Percentiles rank a stretch among this genome's conserved stretches.
phyloP scores from a whole-genome alignment of 2,329 filamentous ascomycete genomes.

The Dothideomycetidae sp. region DNA sequence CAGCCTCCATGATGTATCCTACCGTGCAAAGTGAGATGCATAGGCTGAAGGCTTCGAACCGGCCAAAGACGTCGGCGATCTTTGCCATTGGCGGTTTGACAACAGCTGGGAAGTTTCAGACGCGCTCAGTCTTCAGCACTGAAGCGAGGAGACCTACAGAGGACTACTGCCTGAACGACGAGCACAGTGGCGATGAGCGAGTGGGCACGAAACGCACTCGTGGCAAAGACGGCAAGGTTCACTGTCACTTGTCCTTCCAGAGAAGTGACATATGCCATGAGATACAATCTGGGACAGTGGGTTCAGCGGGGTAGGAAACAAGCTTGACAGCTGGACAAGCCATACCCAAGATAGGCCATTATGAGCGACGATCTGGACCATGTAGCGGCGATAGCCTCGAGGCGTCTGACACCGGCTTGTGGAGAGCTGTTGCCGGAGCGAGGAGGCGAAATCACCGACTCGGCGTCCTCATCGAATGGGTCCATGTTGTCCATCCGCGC shows the following conservation, averaged over 20 bases:
- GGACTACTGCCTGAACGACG: slow-evolving; percentile 50
- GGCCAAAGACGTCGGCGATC: slow-evolving; percentile 47
- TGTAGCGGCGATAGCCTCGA: slow-evolving; percentile 34
- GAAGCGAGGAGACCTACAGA: slow-evolving; percentile 30
- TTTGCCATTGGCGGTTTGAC: slow-evolving; percentile 49
- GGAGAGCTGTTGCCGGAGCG: slow-evolving; percentile 15
- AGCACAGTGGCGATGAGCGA: slow-evolving; percentile 52
- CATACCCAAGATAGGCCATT: slow-evolving; percentile 27
- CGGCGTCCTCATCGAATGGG: too few relatives aligned
- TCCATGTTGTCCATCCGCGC: too few relatives aligned
- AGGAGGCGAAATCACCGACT: too few relatives aligned
- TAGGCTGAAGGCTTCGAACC: slow-evolving; percentile 43
- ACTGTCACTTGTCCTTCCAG: slow-evolving; percentile 50
- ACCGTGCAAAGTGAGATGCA: slow-evolving; percentile 40
- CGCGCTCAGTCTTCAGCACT: too few relatives aligned
- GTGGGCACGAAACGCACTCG: slow-evolving; percentile 49
- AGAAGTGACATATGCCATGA: slow-evolving; percentile 52
- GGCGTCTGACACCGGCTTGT: slow-evolving; percentile 35
- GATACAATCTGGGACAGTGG: slow-evolving; percentile 23
- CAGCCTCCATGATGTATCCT: slow-evolving; percentile 45
- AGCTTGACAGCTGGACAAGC: not conserved
- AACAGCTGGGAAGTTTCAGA: slow-evolving; percentile 36
- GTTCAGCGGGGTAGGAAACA: not conserved
- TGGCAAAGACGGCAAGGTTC: slow-evolving; percentile 49
- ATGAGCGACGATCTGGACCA: slow-evolving; percentile 35